Percentiles rank a stretch among this genome's conserved stretches.
Evolutionary conservation across 768 basidiomycete species (phyloP).

Genomic region (Peribolospora kevripleyi): DNA sequence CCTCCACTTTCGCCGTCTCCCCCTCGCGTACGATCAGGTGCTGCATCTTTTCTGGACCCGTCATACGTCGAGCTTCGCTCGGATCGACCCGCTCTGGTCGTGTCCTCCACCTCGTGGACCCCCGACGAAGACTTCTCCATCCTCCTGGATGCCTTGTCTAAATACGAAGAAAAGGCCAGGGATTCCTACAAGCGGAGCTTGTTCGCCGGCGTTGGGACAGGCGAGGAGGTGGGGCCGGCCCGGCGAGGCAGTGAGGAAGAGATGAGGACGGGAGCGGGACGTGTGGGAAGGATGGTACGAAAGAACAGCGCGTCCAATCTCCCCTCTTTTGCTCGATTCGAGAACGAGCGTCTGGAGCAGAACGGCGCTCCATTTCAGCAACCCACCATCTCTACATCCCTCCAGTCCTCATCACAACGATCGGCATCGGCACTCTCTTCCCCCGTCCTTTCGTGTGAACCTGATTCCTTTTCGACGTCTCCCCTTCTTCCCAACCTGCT

Average conservation of each 20-base stretch:
- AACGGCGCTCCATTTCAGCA: too few species aligned
- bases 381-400: too few species aligned
- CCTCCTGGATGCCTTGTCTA: constrained; percentile 44
- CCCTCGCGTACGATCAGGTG: constrained; percentile 39
- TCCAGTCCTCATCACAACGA: too few species aligned
- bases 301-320: too few species aligned
- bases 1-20: constrained; percentile 31
- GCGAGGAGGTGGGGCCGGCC: constrained; percentile 2
- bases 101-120: constrained; percentile 92
- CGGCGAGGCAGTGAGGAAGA: constrained; percentile 3
- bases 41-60: constrained; percentile 17
- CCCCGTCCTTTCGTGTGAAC: too few species aligned
- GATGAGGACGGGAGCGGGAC: constrained; percentile 1
- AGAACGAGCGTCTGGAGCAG: too few species aligned
- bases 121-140: constrained; percentile 84
- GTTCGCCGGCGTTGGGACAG: constrained; percentile 2
- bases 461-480: too few species aligned
- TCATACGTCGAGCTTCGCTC: constrained; percentile 29
- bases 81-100: constrained; percentile 49
- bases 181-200: background rate
- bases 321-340: too few species aligned
- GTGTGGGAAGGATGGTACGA: too few species aligned
- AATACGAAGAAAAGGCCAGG: constrained; percentile 37
- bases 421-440: too few species aligned
- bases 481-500: constrained; percentile 42